A percentile compares a stretch with the other conserved stretches of the same genome.
phyloP scores from a whole-genome alignment of 2,329 filamentous ascomycete species.

The Fusarium miscanthi region DNA sequence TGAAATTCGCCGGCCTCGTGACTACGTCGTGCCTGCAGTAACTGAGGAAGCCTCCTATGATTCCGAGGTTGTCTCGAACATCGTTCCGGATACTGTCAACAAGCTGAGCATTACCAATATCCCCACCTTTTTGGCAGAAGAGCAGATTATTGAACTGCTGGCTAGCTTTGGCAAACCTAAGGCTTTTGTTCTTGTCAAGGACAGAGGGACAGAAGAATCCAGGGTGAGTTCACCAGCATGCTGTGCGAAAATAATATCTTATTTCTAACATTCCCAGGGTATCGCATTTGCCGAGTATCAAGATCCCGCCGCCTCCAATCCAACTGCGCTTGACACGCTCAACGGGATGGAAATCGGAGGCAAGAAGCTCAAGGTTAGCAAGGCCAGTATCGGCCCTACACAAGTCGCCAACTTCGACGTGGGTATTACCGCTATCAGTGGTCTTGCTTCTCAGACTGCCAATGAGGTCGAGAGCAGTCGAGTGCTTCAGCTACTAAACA shows the following conservation, averaged over 20 bases:
- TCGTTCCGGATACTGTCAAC: slow-evolving; percentile 91
- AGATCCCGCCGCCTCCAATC: slow-evolving; percentile 76
- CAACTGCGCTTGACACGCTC: slow-evolving; percentile 88
- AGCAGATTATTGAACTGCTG: slow-evolving; percentile 90
- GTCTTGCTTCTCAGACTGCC: slow-evolving; percentile 91
- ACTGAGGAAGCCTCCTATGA: slow-evolving; percentile 79
- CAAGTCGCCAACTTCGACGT: slow-evolving; percentile 93
- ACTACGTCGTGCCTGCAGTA: slow-evolving; percentile 92
- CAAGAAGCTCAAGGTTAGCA: slow-evolving; percentile 83
- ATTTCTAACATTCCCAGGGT: slow-evolving; percentile 68
- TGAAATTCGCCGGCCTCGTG: slow-evolving; percentile 87
- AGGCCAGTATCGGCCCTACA: slow-evolving; percentile 93
- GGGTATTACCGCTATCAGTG: slow-evolving; percentile 96
- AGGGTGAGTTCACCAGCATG: slow-evolving; percentile 69
- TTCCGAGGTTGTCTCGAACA: slow-evolving; percentile 79
- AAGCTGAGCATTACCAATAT: slow-evolving; percentile 96
- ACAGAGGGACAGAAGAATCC: slow-evolving; percentile 85
- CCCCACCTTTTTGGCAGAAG: slow-evolving; percentile 86
- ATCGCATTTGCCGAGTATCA: slow-evolving; percentile 97
- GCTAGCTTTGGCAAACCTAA: slow-evolving; percentile 93
- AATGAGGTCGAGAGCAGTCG: slow-evolving; percentile 81
- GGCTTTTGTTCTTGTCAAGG: slow-evolving; percentile 90
- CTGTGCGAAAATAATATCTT: too few species aligned
- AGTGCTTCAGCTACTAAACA: slow-evolving; percentile 94
- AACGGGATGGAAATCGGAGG: slow-evolving; percentile 95